Evolutionary conservation across 108 stramenopile species (phyloP), one percentile per base, ranked within the genome.

Genomic region (Cyclostephanos tholiformis): DNA sequence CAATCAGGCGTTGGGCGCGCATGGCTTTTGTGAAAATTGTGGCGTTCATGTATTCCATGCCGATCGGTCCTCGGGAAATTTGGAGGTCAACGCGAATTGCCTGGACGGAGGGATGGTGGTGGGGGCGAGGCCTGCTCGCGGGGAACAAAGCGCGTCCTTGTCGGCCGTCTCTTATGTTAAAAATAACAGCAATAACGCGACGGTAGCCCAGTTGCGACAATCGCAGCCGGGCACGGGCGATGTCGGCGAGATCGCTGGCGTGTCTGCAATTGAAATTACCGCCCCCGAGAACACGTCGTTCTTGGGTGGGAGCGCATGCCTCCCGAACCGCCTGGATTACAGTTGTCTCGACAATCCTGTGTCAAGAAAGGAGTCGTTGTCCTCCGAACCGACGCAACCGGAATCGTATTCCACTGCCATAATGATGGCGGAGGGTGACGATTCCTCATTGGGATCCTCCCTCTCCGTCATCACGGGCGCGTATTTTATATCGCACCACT

Each of bases 11-110:
- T 69, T 71, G 57, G 82, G 82, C 53, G 92, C 92, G 13, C 88
- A 91, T 72, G 76, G 82, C 49, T 93, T 93, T 70, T 93, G 92
- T 65, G 70, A 67, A 0, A 84, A 77, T 48, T 93, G 92, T 74
- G 92, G 89, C 14, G 88, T 88, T 17, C 89, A 93, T 51, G 68
- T 93, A 62, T 59, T 93, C 16, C 85, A 80, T 57, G 92, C 92
- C 22, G 70, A 80, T 66, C 74, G 76, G 48, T 51, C 53, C 23
- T 72, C 85, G 29, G 76, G 72, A 11, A 63, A 63, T 32, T 62
- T 93, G 63, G 75, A 79, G 44, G 82, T 93, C 48, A 93, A 93
- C 74, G 84, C 86, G 17, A 71, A 88, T 60, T 93, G 88, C 64
- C 70, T 93, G 16, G 72, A 86, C 23, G 70, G 63, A 13, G 52